These are phyloP conservation scores for Thalia dealbata DNA, from an alignment of 176 grass and related monocot genomes.

Conservation along the genomic window DNA sequence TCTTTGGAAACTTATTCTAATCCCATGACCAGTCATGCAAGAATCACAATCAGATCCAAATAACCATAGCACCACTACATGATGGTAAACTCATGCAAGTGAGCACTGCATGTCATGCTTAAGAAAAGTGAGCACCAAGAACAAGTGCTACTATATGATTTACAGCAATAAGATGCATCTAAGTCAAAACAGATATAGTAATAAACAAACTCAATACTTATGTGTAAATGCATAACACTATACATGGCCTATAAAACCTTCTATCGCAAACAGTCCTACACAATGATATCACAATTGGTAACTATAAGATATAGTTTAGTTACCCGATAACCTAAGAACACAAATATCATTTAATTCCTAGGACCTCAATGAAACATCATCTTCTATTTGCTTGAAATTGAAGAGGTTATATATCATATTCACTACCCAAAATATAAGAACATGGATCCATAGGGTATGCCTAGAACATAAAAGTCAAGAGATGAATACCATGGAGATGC, in stretches of 20 bases:
- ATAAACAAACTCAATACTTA: not conserved
- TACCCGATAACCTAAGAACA: not conserved
- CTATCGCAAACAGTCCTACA: not conserved
- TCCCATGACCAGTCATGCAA: not conserved
- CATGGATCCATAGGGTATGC: not conserved
- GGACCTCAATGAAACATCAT: not conserved
- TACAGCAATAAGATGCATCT: not conserved
- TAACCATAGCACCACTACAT: no score
- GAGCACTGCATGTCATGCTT: not conserved
- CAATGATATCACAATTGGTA: not conserved
- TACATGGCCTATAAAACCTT: not conserved
- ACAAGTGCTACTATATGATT: not conserved
- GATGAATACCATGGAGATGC: not conserved
- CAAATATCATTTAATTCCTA: not conserved
- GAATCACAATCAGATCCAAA: not conserved
- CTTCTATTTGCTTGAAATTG: not conserved
- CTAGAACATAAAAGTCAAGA: not conserved
- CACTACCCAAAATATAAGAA: not conserved
- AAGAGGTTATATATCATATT: not conserved
- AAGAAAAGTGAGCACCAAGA: not conserved
- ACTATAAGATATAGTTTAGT: not conserved
- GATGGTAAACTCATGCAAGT: no score
- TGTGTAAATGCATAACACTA: not conserved
- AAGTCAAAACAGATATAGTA: not conserved
- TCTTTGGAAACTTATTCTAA: not conserved